Percentiles rank a stretch among this genome's conserved stretches.
phyloP scores from a whole-genome alignment of 257 asterid species.

The Fraxinus anomala region DNA sequence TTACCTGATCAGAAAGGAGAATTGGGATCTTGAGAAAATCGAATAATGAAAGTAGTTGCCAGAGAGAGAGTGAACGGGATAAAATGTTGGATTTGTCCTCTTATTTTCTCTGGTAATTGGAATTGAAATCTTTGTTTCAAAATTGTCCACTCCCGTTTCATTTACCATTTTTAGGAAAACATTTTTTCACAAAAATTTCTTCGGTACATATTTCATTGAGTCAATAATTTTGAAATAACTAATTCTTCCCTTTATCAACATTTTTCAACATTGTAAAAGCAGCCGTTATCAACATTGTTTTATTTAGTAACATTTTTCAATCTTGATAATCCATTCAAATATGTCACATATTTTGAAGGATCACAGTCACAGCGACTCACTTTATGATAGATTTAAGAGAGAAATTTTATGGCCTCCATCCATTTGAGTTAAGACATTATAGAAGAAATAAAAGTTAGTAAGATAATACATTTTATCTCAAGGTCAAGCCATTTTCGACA shows the following conservation, averaged over 20 bases:
- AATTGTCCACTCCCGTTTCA: neutral
- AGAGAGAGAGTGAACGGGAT: neutral
- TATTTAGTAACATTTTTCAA: too few species aligned
- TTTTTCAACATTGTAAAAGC: too few species aligned
- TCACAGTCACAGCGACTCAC: too few species aligned
- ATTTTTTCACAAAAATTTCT: too few species aligned
- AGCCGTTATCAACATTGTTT: neutral
- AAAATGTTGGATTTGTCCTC: neutral
- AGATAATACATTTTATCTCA: too few species aligned
- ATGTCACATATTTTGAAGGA: too few species aligned
- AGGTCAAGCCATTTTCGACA: too few species aligned
- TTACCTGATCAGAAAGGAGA: conserved; percentile 45
- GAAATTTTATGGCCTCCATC: neutral
- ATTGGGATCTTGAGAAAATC: conserved; percentile 14
- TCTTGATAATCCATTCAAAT: too few species aligned
- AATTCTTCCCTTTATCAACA: too few species aligned
- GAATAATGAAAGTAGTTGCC: neutral
- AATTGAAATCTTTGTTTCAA: neutral
- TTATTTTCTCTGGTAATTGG: neutral
- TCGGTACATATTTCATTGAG: too few species aligned
- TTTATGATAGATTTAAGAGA: neutral
- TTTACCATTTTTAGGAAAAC: neutral
- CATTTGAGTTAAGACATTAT: neutral
- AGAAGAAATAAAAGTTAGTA: too few species aligned
- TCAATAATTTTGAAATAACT: too few species aligned